Base-by-base conservation (phyloP, 2,329 filamentous ascomycete species). In the Fusarium continuum region DNA sequence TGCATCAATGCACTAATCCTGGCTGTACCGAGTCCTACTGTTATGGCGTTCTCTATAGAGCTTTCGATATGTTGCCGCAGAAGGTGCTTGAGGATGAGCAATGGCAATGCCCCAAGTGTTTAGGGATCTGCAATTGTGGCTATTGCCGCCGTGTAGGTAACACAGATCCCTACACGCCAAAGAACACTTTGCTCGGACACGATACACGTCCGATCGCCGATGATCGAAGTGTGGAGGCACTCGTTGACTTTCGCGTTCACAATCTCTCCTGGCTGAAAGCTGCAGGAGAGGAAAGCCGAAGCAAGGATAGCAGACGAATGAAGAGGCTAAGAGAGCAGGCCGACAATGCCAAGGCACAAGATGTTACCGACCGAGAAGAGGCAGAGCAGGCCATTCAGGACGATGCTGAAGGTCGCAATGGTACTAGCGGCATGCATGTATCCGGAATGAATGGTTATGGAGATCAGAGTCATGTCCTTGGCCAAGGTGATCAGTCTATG, bases 161-260 rank as follows among this genome's bases (percentile, higher is more conserved):
- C n/a, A 91, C 91, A 69, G 83, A 82, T 6, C 91, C 93, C 0
- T 97, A 97, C 71, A 87, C 91, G 46, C 95, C 95, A 0, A 95
- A 92, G 70, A 92, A 90, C 54, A 97, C 93, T 1, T 81, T 94
- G 2, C 84, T 98, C 3, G 95, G 95, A 0, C 93, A 97, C 70
- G 93, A 98, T 67, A 99, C 95, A 0, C 91, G 88, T 49, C 90
- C 91, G 28, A 88, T 98, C 43, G 94, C 95, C 3, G 95, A 99
- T 76, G 90, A 91, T 46, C 88, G 95, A 58, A 97, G 93, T 70
- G 88, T 97, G 6, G 94, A 98, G 75, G 89, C 88, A 20, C 83
- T 98, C 19, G 92, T 98, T 8, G 93, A 98, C 73, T 97, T 97
- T 75, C 88, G 91, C 22, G 83, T 91, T 34, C 94, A 96, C 48